Base-by-base conservation (phyloP, 2,329 filamentous ascomycete species). In the Diplodia sapinea region DNA sequence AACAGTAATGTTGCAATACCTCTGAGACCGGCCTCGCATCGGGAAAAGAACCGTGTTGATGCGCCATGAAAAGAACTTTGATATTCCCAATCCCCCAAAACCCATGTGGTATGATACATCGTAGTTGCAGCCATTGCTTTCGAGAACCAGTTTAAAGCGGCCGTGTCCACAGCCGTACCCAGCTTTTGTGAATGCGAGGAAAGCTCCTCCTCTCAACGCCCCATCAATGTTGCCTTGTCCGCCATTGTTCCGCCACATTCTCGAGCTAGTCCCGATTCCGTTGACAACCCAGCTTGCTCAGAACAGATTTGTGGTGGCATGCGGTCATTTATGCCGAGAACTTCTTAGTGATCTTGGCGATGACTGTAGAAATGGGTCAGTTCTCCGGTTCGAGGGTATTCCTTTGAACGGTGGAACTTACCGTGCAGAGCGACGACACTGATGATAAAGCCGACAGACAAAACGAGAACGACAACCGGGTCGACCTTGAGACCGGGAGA, bases 361-460 rank as follows among this genome's bases (percentile, higher is more conserved):
- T 68, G 38, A 68, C 66, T 68, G 20, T 20, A 23, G 17, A 26
- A 26, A 13, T 9, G 15, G 7, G 49, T 67, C 23, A 63, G 57
- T 2, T 12, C 3, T 9, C 33, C 7, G 8, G 20, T 26, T 29
- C 4, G 11, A 12, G 3, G 4, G 17, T 8, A 9, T 49, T 36
- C 3, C 17, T 26, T 29, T 3, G 29, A 43, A 20, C 8, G 3
- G n/a, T 62, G 29, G 17, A 36, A 85, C 92, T 74, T 89, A 98
- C 95, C 93, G 84, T 99, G 95, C 78, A 99, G 86, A 74, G 93
- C 94, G 77, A 99, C 95, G 78, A 99, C 95, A 77, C 91, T 95
- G 85, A 99, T 97, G 82, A 99, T 99, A 82, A 99, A 99, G 70
- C 96, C 95, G 75, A 99, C 88, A 77, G 93, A 96, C 74, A 99